Evolutionary conservation across 2,329 filamentous ascomycete genomes (phyloP).

Genomic region (Trichophyton verrucosum): DNA sequence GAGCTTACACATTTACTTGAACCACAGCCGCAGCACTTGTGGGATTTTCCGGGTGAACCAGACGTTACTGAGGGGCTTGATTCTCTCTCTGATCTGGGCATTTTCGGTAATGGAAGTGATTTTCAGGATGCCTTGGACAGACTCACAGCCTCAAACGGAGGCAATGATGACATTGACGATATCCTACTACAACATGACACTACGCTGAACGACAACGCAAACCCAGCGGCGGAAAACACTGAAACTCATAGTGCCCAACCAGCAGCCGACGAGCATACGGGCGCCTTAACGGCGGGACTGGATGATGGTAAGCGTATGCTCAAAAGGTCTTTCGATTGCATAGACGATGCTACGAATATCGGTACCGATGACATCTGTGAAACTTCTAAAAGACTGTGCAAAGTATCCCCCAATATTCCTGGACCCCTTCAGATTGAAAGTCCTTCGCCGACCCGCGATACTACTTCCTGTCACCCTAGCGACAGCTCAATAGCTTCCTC

Average conservation of each 20-base stretch:
- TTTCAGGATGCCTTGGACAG: background rate
- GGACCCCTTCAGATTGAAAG: background rate
- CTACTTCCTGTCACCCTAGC: background rate
- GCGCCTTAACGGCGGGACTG: background rate
- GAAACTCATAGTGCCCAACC: background rate
- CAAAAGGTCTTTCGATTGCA: background rate
- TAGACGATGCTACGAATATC: background rate
- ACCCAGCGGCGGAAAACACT: background rate
- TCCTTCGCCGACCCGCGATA: background rate
- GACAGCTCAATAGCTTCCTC: too few relatives aligned
- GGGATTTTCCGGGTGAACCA: background rate
- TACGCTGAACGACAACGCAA: background rate
- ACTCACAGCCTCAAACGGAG: background rate
- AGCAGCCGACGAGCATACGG: too few relatives aligned
- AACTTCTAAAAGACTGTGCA: background rate
- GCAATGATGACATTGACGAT: too few relatives aligned
- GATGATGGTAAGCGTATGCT: background rate
- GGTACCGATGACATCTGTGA: background rate
- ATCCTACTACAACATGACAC: background rate
- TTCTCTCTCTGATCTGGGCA: background rate
- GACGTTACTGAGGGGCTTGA: background rate
- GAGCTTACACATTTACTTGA: constrained; percentile 34
- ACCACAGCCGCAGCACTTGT: constrained; percentile 19
- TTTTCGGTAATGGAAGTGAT: background rate
- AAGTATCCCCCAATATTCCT: too few relatives aligned